These are phyloP conservation scores for Orbilia quercus DNA, from an alignment of 2,329 filamentous ascomycete species.

Conservation along the genomic window DNA sequence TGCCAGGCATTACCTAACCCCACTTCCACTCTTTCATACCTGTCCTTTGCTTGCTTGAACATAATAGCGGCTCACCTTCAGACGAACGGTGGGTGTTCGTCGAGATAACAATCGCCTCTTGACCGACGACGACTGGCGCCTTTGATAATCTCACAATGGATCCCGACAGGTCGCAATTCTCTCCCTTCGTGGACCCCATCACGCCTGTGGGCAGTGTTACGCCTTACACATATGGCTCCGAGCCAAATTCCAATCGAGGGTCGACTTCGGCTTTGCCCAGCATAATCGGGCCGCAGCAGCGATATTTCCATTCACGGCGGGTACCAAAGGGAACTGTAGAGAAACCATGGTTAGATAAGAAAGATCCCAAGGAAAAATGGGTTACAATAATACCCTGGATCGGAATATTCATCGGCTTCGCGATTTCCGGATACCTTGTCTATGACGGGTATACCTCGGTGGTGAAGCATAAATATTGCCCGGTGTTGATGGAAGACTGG, in stretches of 20 bases:
- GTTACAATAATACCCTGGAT: slow-evolving; percentile 81
- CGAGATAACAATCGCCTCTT: slow-evolving; percentile 12
- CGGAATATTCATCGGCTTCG: slow-evolving; percentile 76
- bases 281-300: slow-evolving; percentile 62
- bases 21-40: slow-evolving; percentile 27
- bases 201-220: slow-evolving; percentile 54
- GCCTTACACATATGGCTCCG: slow-evolving; percentile 52
- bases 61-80: slow-evolving; percentile 16
- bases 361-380: slow-evolving; percentile 84
- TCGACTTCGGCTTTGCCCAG: slow-evolving; percentile 56
- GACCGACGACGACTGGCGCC: neutral
- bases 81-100: slow-evolving; percentile 18
- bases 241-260: slow-evolving; percentile 54
- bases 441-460: slow-evolving; percentile 80
- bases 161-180: slow-evolving; percentile 54
- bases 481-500: slow-evolving; percentile 75
- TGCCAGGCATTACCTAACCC: slow-evolving; percentile 28
- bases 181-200: slow-evolving; percentile 57
- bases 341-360: slow-evolving; percentile 80
- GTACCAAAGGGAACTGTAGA: slow-evolving; percentile 78
- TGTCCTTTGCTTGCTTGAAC: slow-evolving; percentile 23
- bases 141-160: slow-evolving; percentile 30
- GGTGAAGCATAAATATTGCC: slow-evolving; percentile 78
- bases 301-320: slow-evolving; percentile 79
- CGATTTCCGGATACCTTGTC: slow-evolving; percentile 75